Evolutionary conservation across 2,329 filamentous ascomycete species (phyloP), one percentile per base, ranked within the genome.

Genomic region (Trichoderma sp.): DNA sequence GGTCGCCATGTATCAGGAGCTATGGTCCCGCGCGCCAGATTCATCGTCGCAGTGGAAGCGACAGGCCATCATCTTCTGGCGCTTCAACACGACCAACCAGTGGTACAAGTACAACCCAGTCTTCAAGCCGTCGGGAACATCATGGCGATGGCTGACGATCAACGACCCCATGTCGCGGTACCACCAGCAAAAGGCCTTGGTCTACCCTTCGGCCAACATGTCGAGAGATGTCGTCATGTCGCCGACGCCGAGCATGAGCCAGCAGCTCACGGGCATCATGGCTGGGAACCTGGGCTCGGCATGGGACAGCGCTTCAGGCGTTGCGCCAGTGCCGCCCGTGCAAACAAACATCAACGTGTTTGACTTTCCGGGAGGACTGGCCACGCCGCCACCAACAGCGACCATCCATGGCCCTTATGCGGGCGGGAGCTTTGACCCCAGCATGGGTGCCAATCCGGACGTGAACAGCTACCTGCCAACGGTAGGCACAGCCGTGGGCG

Each of bases 1-100:
- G 76, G 87, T 90, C 56, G 86, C 86, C 75, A 90, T 90, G 88
- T 87, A 89, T 76, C 88, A 90, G 76, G 88, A 90, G 79, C 82
- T 90, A 43, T 89, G 85, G 83, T 89, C 86, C 4, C 79, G 79
- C 71, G 78, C 85, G 4, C 83, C 83, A 6, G 81, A 82, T 68
- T 79, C 78, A 18, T 76, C 78, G 18, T 76, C 75, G 56, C 77
- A 80, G 73, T 90, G 87, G 85, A 83, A 81, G 11, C 84, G 87
- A n/a, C 85, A 87, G 60, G 84, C 82, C 39, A 84, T 90, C 68
- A 82, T 90, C 66, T 82, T 90, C 46, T 90, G 88, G 88, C 87
- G 87, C 2, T 90, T 90, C 76, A 81, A 81, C 75, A 81, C 80
- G 13, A 81, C 83, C 77, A 78, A 86, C 82, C 72, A 82, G 80